These are phyloP conservation scores for Sutorius eximius DNA, from an alignment of 1,284 basidiomycete species.

Conservation along the genomic window DNA sequence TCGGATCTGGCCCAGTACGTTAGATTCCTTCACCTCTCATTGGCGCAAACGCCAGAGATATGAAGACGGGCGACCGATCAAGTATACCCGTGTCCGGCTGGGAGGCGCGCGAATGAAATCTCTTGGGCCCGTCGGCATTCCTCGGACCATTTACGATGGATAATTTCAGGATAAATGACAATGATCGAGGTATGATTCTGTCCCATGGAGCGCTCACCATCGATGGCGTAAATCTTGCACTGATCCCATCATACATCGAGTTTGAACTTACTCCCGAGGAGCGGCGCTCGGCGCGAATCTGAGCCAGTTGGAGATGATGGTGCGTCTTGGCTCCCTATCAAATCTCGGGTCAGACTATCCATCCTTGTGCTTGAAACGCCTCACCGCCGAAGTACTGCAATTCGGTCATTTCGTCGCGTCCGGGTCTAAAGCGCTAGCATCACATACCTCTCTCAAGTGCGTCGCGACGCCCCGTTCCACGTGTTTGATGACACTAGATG, in stretches of 20 bases:
- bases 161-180: constrained; percentile 15
- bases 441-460: constrained; percentile 20
- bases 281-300: not conserved
- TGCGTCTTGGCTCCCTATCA: not conserved
- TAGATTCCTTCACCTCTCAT: not conserved
- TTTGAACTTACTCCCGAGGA: not conserved
- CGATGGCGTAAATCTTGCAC: constrained; percentile 17
- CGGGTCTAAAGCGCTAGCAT: not conserved
- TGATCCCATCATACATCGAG: not conserved
- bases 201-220: constrained; percentile 1
- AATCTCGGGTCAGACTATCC: not conserved
- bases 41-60: not conserved
- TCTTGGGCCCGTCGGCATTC: constrained; percentile 2
- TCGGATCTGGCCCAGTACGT: constrained; percentile 7
- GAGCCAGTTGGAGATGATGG: not conserved
- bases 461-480: constrained; percentile 17
- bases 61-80: not conserved
- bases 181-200: not conserved
- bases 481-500: constrained; percentile 4
- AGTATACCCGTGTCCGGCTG: not conserved
- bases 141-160: constrained; percentile 2
- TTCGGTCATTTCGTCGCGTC: not conserved
- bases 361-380: not conserved
- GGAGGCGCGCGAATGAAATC: not conserved
- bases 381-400: constrained; percentile 5